Evolutionary conservation across 2,329 filamentous ascomycete genomes (phyloP).

Genomic region (Cryphonectria parasitica): DNA sequence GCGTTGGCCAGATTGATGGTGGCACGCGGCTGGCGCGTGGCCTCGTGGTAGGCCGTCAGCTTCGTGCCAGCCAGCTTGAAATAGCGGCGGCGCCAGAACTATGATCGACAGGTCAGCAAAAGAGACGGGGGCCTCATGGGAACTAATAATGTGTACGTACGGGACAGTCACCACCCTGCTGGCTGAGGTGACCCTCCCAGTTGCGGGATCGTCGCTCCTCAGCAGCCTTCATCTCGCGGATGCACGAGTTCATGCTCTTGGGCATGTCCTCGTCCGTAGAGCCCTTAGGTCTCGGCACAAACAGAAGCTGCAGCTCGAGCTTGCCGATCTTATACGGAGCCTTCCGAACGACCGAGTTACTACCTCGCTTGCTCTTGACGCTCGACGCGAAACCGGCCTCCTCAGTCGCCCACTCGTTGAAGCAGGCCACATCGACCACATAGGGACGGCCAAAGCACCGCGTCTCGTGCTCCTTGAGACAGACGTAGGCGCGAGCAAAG

Average conservation of each 20-base stretch:
- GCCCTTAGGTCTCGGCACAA: constrained; percentile 89
- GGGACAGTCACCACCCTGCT: constrained; percentile 96
- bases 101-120: constrained; percentile 43
- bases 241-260: constrained; percentile 97
- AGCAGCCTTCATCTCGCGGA: constrained; percentile 89
- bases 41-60: constrained; percentile 93
- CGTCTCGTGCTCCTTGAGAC: constrained; percentile 88
- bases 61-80: constrained; percentile 93
- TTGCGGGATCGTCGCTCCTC: constrained; percentile 77
- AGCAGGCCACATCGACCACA: constrained; percentile 87
- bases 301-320: constrained; percentile 89
- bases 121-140: background rate
- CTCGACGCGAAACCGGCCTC: constrained; percentile 78
- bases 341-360: constrained; percentile 71
- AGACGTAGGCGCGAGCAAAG: constrained; percentile 92
- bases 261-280: constrained; percentile 94
- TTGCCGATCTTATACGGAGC: constrained; percentile 98
- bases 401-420: constrained; percentile 98
- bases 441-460: constrained; percentile 87
- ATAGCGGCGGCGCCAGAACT: constrained; percentile 98
- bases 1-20: constrained; percentile 97
- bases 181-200: constrained; percentile 89
- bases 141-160: constrained; percentile 60
- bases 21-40: constrained; percentile 90
- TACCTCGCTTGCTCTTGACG: constrained; percentile 90